Evolutionary conservation across 179 eudicot genomes (phyloP).

Genomic region (Camellia oleifera): DNA sequence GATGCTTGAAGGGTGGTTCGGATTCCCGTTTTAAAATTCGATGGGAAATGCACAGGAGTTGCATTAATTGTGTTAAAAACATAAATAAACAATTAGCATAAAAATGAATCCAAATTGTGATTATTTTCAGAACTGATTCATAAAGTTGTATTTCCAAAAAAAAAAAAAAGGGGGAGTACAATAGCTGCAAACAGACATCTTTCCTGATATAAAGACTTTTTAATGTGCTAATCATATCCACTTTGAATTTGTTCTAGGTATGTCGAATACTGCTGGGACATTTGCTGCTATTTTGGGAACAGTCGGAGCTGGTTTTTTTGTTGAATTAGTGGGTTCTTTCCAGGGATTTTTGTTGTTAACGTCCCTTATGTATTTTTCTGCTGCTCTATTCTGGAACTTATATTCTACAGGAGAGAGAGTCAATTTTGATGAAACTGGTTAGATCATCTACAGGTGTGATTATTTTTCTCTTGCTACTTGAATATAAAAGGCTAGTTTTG

Average conservation of each 20-base stretch:
- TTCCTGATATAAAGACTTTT: background rate
- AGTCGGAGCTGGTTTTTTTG: constrained; percentile 4
- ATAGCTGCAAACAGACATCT: background rate
- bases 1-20: background rate
- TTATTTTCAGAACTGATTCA: background rate
- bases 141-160: too few species aligned
- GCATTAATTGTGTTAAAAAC: background rate
- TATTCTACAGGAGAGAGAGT: constrained; percentile 75
- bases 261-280: too few species aligned
- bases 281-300: too few species aligned
- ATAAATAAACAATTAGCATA: background rate
- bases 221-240: background rate
- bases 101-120: background rate
- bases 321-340: constrained; percentile 28
- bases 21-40: background rate
- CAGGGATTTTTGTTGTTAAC: constrained; percentile 76
- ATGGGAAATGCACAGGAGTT: background rate
- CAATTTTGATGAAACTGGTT: constrained; percentile 11
- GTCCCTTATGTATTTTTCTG: constrained; percentile 52
- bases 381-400: constrained; percentile 59
- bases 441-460: background rate
- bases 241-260: background rate
- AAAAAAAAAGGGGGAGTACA: too few species aligned
- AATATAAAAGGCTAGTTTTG: background rate
- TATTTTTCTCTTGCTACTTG: background rate